Evolutionary conservation across 805 yeast species (phyloP).

Genomic region (Wickerhamomyces bovis): DNA sequence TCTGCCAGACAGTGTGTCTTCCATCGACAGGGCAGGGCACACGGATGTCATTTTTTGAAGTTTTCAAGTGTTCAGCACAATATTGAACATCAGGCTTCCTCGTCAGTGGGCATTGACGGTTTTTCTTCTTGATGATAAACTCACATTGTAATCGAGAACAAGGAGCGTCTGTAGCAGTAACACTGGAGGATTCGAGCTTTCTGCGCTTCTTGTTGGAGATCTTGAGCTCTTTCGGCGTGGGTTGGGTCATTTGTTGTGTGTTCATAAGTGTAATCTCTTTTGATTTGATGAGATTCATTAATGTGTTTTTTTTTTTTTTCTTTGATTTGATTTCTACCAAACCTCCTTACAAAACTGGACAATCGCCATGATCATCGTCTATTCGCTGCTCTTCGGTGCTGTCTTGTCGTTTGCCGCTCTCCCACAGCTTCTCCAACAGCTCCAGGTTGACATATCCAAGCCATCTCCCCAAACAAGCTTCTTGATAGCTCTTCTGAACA

Average conservation of each 20-base stretch:
- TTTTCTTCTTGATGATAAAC: conserved; percentile 42
- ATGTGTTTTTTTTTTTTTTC: neutral
- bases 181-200: conserved; percentile 8
- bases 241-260: neutral
- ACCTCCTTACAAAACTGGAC: neutral
- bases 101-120: conserved; percentile 57
- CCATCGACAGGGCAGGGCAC: conserved; percentile 76
- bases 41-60: conserved; percentile 30
- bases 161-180: conserved; percentile 3
- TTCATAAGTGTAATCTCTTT: too few relatives aligned
- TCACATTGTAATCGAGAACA: conserved; percentile 35
- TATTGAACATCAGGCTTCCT: conserved; percentile 40
- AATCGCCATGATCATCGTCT: neutral
- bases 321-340: neutral
- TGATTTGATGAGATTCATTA: neutral
- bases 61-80: conserved; percentile 57
- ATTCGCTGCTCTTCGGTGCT: neutral
- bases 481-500: neutral
- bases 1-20: conserved; percentile 64
- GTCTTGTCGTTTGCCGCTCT: neutral
- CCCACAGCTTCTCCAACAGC: neutral
- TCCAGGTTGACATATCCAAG: neutral
- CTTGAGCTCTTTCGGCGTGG: neutral
- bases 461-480: neutral
- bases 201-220: conserved; percentile 9